Evolutionary conservation across 2,329 filamentous ascomycete species (phyloP).

Genomic region (Laburnicola sp.): DNA sequence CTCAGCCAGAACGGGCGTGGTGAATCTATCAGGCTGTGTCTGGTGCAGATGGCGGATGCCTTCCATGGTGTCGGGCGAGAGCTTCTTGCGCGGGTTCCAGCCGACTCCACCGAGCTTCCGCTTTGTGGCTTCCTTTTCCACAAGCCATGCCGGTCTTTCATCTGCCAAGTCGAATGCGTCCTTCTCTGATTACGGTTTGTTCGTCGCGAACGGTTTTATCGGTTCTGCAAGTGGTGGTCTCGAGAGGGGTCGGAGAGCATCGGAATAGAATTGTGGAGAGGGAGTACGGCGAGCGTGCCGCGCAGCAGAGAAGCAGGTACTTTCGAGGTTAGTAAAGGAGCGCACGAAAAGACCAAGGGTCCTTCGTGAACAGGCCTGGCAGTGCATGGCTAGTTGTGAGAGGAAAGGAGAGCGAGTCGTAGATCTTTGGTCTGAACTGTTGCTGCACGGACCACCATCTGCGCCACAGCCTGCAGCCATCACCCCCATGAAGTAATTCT

Average conservation of each 20-base stretch:
- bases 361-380: constrained; percentile 28
- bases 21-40: constrained; percentile 76
- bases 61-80: constrained; percentile 90
- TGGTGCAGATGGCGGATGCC: constrained; percentile 82
- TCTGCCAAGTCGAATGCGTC: constrained; percentile 8
- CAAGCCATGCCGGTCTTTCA: constrained; percentile 64
- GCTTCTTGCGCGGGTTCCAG: constrained; percentile 81
- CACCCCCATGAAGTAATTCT: no score
- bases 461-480: background rate
- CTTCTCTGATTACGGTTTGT: constrained; percentile 32
- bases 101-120: constrained; percentile 75
- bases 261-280: constrained; percentile 21
- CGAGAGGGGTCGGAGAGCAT: constrained; percentile 9
- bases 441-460: constrained; percentile 19
- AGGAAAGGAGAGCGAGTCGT: background rate
- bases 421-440: constrained; percentile 15
- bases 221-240: background rate
- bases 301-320: constrained; percentile 7
- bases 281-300: constrained; percentile 7
- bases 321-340: constrained; percentile 16
- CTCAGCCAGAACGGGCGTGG: constrained; percentile 70
- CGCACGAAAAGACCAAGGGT: constrained; percentile 28
- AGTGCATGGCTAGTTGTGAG: constrained; percentile 29
- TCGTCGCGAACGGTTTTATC: constrained; percentile 29
- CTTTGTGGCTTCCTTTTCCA: constrained; percentile 73